Percentiles rank a stretch among this genome's conserved stretches.
phyloP scores from a whole-genome alignment of 306 rosid genomes.

The Prunus kanzakura region DNA sequence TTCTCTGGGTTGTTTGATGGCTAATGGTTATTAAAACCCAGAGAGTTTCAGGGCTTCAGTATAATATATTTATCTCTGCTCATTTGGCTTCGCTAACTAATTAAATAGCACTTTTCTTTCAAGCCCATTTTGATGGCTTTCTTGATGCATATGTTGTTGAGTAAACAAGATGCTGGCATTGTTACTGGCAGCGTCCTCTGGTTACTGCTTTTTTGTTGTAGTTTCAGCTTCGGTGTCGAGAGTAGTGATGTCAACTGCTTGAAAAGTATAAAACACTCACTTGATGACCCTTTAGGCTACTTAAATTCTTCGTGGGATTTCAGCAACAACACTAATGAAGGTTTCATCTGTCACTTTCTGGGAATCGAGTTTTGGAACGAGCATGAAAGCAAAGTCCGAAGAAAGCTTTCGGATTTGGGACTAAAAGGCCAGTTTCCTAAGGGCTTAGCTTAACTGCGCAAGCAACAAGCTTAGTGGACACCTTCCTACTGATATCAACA shows the following conservation, averaged over 20 bases:
- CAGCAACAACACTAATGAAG: conserved; percentile 1
- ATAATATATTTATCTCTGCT: too few species aligned
- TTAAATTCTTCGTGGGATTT: conserved; percentile 17
- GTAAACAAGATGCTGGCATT: conserved; percentile 15
- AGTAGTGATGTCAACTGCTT: conserved; percentile 12
- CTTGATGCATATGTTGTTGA: conserved; percentile 31
- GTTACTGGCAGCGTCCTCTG: conserved; percentile 26
- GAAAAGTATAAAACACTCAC: conserved; percentile 6
- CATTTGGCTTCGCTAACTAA: too few species aligned
- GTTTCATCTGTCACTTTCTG: conserved; percentile 5
- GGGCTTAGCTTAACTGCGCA: conserved; percentile 7
- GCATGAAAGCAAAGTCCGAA: conserved; percentile 4
- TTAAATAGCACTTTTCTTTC: too few species aligned
- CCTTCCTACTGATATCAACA: neutral
- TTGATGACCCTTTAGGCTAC: conserved; percentile 10
- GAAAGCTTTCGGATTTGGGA: conserved; percentile 1
- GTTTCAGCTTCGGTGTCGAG: neutral
- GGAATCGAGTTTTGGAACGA: conserved; percentile 23
- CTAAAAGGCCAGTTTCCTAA: conserved; percentile 21
- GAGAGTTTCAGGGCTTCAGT: too few species aligned
- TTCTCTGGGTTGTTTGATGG: too few species aligned
- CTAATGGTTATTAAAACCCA: too few species aligned
- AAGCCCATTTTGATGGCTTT: neutral
- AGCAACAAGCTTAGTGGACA: neutral
- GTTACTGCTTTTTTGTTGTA: conserved; percentile 2